These are phyloP conservation scores for Sclerotinia borealis DNA, from an alignment of 2,329 filamentous ascomycete species.

Conservation along the genomic window DNA sequence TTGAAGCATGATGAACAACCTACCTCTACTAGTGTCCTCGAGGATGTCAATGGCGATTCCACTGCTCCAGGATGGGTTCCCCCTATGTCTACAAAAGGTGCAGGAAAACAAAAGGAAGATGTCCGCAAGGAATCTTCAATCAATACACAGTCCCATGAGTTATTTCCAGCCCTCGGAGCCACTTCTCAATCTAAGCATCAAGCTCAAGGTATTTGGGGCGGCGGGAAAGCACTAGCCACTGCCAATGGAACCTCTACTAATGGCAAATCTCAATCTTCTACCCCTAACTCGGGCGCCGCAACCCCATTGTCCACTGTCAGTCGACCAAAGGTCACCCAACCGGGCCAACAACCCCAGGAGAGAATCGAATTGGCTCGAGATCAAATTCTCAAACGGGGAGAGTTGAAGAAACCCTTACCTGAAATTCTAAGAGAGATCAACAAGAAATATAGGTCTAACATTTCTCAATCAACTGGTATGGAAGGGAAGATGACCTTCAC, in stretches of 20 bases:
- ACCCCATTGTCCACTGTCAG: conserved; percentile 32
- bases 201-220: conserved; percentile 71
- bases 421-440: conserved; percentile 91
- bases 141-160: conserved; percentile 82
- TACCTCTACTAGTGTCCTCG: conserved; percentile 34
- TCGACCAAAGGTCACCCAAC: conserved; percentile 56
- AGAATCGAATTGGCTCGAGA: conserved; percentile 49
- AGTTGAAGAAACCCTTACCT: conserved; percentile 77
- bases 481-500: conserved; percentile 74
- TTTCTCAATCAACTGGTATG: conserved; percentile 69
- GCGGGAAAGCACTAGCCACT: conserved; percentile 51
- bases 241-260: conserved; percentile 48
- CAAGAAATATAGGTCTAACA: conserved; percentile 78
- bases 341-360: conserved; percentile 41
- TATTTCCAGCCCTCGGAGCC: conserved; percentile 85
- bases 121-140: conserved; percentile 40
- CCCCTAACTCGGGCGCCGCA: conserved; percentile 54
- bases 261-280: conserved; percentile 42
- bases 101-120: conserved; percentile 61
- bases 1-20: conserved; percentile 50
- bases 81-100: conserved; percentile 55
- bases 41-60: conserved; percentile 35
- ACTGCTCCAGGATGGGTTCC: conserved; percentile 43
- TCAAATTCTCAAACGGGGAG: conserved; percentile 65
- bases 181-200: conserved; percentile 55